These are phyloP conservation scores for Polyporus tsugae DNA, from an alignment of 1,284 basidiomycete species.

Conservation along the genomic window DNA sequence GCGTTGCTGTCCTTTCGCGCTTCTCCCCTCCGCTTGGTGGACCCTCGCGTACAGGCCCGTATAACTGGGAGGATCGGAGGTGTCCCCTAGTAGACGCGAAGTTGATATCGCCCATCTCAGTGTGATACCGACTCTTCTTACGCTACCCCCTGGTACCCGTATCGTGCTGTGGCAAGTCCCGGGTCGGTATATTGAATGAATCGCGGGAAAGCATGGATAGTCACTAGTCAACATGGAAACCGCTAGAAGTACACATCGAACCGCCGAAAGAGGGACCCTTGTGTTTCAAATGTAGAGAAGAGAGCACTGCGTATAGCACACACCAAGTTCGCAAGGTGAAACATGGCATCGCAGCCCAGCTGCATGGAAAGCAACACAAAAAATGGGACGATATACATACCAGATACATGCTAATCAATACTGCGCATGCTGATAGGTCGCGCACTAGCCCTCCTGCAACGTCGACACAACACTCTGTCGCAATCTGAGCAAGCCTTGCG, in stretches of 20 bases:
- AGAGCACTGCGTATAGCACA: neutral
- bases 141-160: too few relatives aligned
- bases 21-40: neutral
- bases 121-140: too few relatives aligned
- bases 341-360: neutral
- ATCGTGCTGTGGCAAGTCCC: too few relatives aligned
- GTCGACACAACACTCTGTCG: neutral
- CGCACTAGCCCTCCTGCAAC: neutral
- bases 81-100: neutral
- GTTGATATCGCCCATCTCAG: neutral
- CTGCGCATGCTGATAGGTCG: neutral
- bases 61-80: neutral
- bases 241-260: neutral
- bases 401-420: neutral
- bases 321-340: neutral
- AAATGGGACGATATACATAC: neutral
- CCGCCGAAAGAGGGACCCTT: neutral
- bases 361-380: neutral
- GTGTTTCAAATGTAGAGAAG: neutral
- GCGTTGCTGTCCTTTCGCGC: neutral
- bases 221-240: too few relatives aligned
- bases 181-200: neutral
- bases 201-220: neutral
- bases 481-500: neutral
- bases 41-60: neutral